A percentile compares a stretch with the other conserved stretches of the same genome.
These are phyloP conservation scores for Apostasia shenzhenica DNA, from an alignment of 106 monocot species.

Conservation along the genomic window DNA sequence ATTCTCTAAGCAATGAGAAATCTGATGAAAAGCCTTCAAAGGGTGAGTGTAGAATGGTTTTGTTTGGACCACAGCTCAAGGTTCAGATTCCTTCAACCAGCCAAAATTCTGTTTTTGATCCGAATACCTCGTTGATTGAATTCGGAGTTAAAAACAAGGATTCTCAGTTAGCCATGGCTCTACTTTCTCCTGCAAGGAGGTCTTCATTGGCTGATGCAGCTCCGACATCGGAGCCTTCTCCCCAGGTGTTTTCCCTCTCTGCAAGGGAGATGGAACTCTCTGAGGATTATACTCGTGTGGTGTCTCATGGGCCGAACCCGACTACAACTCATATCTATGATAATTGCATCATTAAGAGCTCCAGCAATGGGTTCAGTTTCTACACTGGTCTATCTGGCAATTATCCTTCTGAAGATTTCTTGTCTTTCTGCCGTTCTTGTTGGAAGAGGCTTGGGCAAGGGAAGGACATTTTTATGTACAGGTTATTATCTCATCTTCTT, in stretches of 20 bases:
- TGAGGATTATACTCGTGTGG: conserved; percentile 65
- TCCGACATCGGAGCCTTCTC: background rate
- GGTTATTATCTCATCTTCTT: conserved; percentile 7
- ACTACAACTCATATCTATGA: conserved; percentile 61
- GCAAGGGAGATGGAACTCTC: conserved; percentile 46
- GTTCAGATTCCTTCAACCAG: conserved; percentile 32
- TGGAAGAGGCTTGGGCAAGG: conserved; percentile 34
- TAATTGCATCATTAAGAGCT: conserved; percentile 41
- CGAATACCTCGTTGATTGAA: conserved; percentile 30
- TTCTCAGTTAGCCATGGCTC: conserved; percentile 21
- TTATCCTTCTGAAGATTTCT: conserved; percentile 22
- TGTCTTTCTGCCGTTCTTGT: conserved; percentile 34
- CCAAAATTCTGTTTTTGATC: conserved; percentile 4
- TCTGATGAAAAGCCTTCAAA: conserved; percentile 6
- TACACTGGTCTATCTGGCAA: background rate
- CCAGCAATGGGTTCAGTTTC: conserved; percentile 7
- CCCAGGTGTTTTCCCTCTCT: conserved; percentile 13
- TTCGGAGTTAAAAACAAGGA: conserved; percentile 55
- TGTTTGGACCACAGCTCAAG: conserved; percentile 43
- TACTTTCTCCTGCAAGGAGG: conserved; percentile 21
- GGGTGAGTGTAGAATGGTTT: conserved; percentile 25
- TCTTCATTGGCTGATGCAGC: conserved; percentile 4
- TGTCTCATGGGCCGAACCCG: conserved; percentile 48
- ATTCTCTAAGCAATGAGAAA: conserved; percentile 39
- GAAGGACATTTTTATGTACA: conserved; percentile 40